phyloP scores from a whole-genome alignment of 2,329 filamentous ascomycete genomes.

The Aaosphaeria pasadenensis region DNA sequence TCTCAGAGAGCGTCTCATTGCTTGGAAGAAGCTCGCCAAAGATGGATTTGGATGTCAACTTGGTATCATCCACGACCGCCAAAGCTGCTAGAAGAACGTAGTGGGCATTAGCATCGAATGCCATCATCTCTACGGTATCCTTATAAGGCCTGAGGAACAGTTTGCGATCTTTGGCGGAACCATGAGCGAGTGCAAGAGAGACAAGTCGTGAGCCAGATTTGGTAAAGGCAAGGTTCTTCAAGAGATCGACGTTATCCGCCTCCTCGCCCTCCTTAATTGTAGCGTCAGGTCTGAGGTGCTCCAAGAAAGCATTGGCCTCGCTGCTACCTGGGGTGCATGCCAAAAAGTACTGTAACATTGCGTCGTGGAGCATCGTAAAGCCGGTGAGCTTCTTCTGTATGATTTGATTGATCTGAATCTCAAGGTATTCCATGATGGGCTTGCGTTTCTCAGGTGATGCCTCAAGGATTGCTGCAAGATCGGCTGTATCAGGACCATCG shows the following conservation, averaged over 20 bases:
- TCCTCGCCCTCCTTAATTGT: conserved; percentile 58
- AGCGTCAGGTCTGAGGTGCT: conserved; percentile 88
- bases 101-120: conserved; percentile 75
- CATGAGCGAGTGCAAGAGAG: conserved; percentile 77
- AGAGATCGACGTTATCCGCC: conserved; percentile 58
- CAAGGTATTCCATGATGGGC: conserved; percentile 80
- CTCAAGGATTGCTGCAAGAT: conserved; percentile 72
- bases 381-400: conserved; percentile 96
- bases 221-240: conserved; percentile 96
- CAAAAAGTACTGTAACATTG: conserved; percentile 94
- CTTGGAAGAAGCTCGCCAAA: conserved; percentile 75
- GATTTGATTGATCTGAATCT: conserved; percentile 84
- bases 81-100: conserved; percentile 79
- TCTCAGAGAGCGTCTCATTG: conserved; percentile 54
- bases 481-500: conserved; percentile 54
- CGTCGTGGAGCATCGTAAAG: conserved; percentile 97
- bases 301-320: conserved; percentile 83
- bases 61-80: conserved; percentile 93
- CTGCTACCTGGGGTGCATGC: conserved; percentile 73
- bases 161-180: conserved; percentile 89
- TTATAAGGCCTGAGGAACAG: conserved; percentile 85
- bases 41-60: conserved; percentile 79
- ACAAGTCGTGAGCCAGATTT: conserved; percentile 80
- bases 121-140: conserved; percentile 82
- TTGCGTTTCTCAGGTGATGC: conserved; percentile 79